phyloP scores from a whole-genome alignment of 768 basidiomycete species.

The Pholiota conissans region DNA sequence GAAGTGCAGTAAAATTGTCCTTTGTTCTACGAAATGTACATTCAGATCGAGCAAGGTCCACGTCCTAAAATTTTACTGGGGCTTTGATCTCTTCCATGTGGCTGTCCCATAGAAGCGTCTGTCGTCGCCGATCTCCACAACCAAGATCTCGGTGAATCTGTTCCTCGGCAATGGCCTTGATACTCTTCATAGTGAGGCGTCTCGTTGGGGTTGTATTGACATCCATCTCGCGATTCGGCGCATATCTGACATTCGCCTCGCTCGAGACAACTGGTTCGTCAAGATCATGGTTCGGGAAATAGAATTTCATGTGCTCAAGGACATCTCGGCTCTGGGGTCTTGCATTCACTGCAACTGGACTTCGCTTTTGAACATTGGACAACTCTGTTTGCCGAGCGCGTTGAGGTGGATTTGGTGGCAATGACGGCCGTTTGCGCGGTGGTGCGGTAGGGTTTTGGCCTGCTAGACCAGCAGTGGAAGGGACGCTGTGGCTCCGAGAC shows the following conservation, averaged over 20 bases:
- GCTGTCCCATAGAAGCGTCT: constrained; percentile 44
- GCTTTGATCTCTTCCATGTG: constrained; percentile 39
- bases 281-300: constrained; percentile 87
- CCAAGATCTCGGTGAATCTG: constrained; percentile 53
- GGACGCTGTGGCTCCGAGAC: not conserved
- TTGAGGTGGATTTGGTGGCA: not conserved
- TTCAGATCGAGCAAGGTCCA: not conserved
- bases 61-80: not conserved
- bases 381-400: not conserved
- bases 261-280: constrained; percentile 67
- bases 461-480: not conserved
- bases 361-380: not conserved
- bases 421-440: not conserved
- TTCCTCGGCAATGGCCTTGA: constrained; percentile 80
- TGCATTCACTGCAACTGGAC: constrained; percentile 33
- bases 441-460: not conserved
- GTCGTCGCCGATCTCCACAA: constrained; percentile 37
- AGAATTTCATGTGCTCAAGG: constrained; percentile 75
- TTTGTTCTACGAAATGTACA: no score
- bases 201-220: constrained; percentile 15
- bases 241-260: constrained; percentile 3
- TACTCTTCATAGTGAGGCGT: constrained; percentile 63
- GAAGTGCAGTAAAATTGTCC: no score
- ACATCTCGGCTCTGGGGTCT: constrained; percentile 74
- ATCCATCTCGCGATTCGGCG: constrained; percentile 8